phyloP scores from a whole-genome alignment of 495 filamentous ascomycete species.

The Lasiosphaeria miniovina region DNA sequence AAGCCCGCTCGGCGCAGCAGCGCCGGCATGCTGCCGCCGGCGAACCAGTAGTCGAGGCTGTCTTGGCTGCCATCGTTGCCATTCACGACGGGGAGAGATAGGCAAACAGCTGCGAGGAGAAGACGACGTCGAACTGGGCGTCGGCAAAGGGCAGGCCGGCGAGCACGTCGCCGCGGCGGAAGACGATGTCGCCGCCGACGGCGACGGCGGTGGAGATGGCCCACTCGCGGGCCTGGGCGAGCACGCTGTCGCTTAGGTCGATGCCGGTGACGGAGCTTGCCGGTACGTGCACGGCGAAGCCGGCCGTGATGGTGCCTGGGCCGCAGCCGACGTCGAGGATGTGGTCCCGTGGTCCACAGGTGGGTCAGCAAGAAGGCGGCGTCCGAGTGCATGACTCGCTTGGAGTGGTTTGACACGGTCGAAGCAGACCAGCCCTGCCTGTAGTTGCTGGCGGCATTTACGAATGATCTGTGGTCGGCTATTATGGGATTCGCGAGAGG shows the following conservation, averaged over 20 bases:
- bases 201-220: slow-evolving; percentile 41
- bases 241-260: slow-evolving; percentile 19
- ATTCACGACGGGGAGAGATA: slow-evolving; percentile 35
- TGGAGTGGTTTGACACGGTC: slow-evolving; percentile 29
- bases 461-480: not conserved
- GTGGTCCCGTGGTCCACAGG: slow-evolving; percentile 43
- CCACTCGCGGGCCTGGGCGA: slow-evolving; percentile 26
- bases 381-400: slow-evolving; percentile 51
- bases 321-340: slow-evolving; percentile 61
- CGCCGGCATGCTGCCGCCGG: slow-evolving; percentile 14
- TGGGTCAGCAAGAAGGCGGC: slow-evolving; percentile 50
- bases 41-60: slow-evolving; percentile 29
- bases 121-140: slow-evolving; percentile 55
- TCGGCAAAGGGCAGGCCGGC: slow-evolving; percentile 42
- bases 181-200: slow-evolving; percentile 25
- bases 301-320: slow-evolving; percentile 55
- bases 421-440: slow-evolving; percentile 32
- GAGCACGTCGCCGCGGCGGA: slow-evolving; percentile 44
- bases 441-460: slow-evolving; percentile 21
- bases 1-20: slow-evolving; percentile 31
- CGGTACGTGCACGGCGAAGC: slow-evolving; percentile 46
- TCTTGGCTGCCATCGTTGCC: not conserved
- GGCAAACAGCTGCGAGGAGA: slow-evolving; percentile 51
- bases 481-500: no score
- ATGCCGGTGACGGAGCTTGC: slow-evolving; percentile 39